phyloP scores from a whole-genome alignment of 805 yeast species.

The Metschnikowia santaceciliae region DNA sequence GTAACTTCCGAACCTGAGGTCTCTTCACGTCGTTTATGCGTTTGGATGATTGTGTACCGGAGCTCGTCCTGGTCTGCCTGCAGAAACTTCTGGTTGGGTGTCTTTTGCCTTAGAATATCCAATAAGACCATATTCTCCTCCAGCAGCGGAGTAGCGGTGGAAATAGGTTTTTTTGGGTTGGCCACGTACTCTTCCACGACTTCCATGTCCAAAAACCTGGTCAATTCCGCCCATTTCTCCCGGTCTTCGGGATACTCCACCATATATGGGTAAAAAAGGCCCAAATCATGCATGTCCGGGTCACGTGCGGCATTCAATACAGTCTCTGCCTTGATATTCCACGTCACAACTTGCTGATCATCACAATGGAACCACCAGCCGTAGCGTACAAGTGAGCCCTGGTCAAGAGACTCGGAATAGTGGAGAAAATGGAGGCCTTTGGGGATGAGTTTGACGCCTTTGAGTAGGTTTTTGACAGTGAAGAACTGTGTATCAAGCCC shows the following conservation, averaged over 20 bases:
- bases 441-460: conserved; percentile 51
- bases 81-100: conserved; percentile 15
- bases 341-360: conserved; percentile 27
- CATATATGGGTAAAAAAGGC: conserved; percentile 30
- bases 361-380: conserved; percentile 38
- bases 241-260: conserved; percentile 34
- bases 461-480: conserved; percentile 33
- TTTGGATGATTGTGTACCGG: conserved; percentile 40
- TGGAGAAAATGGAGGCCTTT: conserved; percentile 55
- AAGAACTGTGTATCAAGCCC: conserved; percentile 53
- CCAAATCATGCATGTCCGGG: conserved; percentile 25
- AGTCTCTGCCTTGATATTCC: conserved; percentile 1
- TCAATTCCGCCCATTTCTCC: conserved; percentile 16
- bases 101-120: conserved; percentile 27
- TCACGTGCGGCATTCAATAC: not conserved
- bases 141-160: conserved; percentile 47
- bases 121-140: conserved; percentile 44
- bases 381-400: conserved; percentile 27
- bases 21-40: conserved; percentile 31
- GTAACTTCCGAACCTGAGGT: conserved; percentile 37
- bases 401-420: conserved; percentile 26
- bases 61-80: conserved; percentile 35
- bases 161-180: conserved; percentile 21
- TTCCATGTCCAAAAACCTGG: conserved; percentile 19
- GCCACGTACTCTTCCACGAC: conserved; percentile 21